Base-by-base conservation (phyloP, 371 early-diverging fungal species). In the Actinomucor elegans region DNA sequence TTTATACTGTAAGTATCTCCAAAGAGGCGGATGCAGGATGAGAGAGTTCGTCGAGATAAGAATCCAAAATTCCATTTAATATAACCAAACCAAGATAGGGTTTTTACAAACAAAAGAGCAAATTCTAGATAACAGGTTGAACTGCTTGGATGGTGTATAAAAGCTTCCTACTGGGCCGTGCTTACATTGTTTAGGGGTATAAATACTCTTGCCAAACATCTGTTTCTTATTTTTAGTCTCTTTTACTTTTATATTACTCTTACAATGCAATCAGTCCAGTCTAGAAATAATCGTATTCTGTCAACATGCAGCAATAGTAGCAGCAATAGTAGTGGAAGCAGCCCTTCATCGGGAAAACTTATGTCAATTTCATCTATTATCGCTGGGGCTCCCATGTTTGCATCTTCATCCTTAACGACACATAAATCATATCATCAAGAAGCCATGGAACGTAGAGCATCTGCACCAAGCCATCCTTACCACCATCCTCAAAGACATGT, bases 341-440 rank as follows among this genome's bases (percentile, higher is more conserved):
- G 29, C 9, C 46, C 24, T 28, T 15, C 57, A 6, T 42, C 52
- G 17, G 59, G 59, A 32, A 64, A 64, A 27, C 52, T 61, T 36
- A 72, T 72, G 73, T 68, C 73, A 33, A 59, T 72, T 35, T 68
- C 73, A 38, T 69, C 73, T 27, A 72, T 72, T 43, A 66, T 66
- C 24, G 50, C 59, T 48, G 40, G 54, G 49, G 33, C 59, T 57
- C 46, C 65, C 42, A 28, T 71, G 59, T 48, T 54, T 52, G 2
- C 58, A 5, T 34, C 40, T 9, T 43, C 59, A n/a, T 57, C 58
- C 3, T 46, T 50, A 11, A 44, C 46, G 11, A 31, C 41, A 14
- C 37, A 55, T 21, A 57, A 60, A 35, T 18, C 35, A 23, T 59
- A 53, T 20, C 48, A 56, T n/a, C 37, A 56, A 18, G 52, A 52